phyloP scores from a whole-genome alignment of 176 grass and related monocot genomes.

The Hordeum marinum region DNA sequence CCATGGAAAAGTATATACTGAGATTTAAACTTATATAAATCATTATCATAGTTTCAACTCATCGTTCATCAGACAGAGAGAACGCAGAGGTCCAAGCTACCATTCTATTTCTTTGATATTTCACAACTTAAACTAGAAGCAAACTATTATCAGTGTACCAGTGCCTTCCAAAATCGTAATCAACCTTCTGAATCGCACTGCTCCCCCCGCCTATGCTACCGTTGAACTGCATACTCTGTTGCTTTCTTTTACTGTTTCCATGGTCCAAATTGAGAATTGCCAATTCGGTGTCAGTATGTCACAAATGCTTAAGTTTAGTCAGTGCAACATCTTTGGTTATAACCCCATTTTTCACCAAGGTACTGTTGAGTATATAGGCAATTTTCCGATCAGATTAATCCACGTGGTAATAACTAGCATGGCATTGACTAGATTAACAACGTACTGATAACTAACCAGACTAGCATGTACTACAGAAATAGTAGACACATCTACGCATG shows the following conservation, averaged over 20 bases:
- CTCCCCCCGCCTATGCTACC: not conserved
- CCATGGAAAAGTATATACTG: no score
- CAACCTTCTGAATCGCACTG: not conserved
- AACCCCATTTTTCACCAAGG: not conserved
- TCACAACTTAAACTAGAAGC: not conserved
- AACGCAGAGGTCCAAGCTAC: no score
- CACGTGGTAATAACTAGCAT: no score
- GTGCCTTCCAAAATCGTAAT: not conserved
- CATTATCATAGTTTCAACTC: no score
- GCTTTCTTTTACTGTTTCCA: not conserved
- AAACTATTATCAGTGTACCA: not conserved
- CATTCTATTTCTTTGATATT: not conserved
- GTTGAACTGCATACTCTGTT: not conserved
- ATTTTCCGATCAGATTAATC: no score
- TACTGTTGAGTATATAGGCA: no score
- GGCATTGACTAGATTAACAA: no score
- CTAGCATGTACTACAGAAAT: no score
- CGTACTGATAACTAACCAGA: no score
- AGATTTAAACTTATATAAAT: no score
- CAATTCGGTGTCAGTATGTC: not conserved
- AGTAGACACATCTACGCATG: no score
- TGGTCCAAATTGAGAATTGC: not conserved
- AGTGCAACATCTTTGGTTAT: not conserved
- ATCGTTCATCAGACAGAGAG: no score
- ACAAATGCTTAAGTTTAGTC: not conserved